These are phyloP conservation scores for Phytopythium ostracodes DNA, from an alignment of 352 stramenopile species.

Conservation along the genomic window DNA sequence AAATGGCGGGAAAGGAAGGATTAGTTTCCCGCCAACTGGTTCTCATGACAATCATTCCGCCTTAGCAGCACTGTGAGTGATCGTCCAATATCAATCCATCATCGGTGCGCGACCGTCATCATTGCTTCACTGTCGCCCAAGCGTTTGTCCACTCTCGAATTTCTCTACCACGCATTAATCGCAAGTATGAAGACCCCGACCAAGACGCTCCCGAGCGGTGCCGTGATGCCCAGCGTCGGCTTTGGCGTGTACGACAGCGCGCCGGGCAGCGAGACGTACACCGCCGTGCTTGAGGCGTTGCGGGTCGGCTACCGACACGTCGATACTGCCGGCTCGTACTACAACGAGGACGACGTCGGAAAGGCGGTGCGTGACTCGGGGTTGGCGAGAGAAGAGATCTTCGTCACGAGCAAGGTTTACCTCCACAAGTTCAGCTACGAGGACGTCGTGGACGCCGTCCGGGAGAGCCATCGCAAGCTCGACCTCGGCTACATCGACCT, in stretches of 20 bases:
- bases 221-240: conserved; percentile 36
- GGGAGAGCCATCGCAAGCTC: conserved; percentile 51
- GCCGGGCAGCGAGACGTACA: conserved; percentile 34
- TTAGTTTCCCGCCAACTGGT: too few species aligned
- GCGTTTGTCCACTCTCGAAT: too few species aligned
- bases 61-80: too few species aligned
- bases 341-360: conserved; percentile 87
- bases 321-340: conserved; percentile 81
- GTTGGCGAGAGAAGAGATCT: conserved; percentile 68
- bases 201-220: conserved; percentile 37
- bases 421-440: conserved; percentile 65
- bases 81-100: too few species aligned
- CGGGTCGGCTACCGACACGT: conserved; percentile 85
- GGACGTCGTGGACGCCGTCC: conserved; percentile 46
- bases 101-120: too few species aligned
- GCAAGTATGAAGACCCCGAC: too few species aligned
- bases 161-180: too few species aligned
- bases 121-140: too few species aligned
- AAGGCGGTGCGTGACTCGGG: conserved; percentile 62
- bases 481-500: conserved; percentile 77
- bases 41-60: too few species aligned
- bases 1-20: too few species aligned
- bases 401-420: conserved; percentile 83
- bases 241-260: conserved; percentile 46
- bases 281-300: conserved; percentile 46